Conservation (phyloP, 2,329 filamentous ascomycete genomes). For the Sarocladiaceae sp. region DNA sequence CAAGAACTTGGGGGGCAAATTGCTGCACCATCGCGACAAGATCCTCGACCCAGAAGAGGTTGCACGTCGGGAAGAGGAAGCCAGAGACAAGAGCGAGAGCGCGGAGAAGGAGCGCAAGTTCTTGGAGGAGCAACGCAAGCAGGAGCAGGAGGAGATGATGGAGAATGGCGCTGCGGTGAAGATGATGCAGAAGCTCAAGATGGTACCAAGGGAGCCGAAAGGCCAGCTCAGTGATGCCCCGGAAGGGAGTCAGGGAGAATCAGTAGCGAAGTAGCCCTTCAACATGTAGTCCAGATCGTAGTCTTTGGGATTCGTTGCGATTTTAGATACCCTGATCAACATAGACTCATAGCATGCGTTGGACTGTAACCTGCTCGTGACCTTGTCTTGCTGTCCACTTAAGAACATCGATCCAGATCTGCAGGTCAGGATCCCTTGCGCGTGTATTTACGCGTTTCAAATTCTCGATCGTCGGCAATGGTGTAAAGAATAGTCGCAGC, state of each 20-base stretch:
- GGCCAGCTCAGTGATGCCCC: conserved; percentile 18
- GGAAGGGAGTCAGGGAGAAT: conserved; percentile 15
- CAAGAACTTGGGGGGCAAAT: conserved; percentile 45
- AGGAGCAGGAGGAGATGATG: conserved; percentile 32
- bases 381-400: no score
- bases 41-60: conserved; percentile 55
- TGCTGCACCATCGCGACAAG: conserved; percentile 50
- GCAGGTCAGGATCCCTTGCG: no score
- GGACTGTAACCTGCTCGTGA: no score
- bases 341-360: no score
- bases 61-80: conserved; percentile 49
- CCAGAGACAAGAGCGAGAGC: conserved; percentile 55
- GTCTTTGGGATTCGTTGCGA: no score
- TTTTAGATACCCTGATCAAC: no score
- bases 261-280: no score
- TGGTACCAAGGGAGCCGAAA: conserved; percentile 22
- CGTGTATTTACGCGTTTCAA: no score
- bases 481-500: no score
- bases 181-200: conserved; percentile 35
- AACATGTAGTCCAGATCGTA: no score
- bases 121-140: conserved; percentile 30
- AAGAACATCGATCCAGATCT: no score
- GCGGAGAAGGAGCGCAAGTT: conserved; percentile 43
- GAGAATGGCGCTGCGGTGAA: conserved; percentile 20
- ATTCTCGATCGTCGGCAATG: no score